phyloP scores from a whole-genome alignment of 129 eudicot species.

The Silybum marianum region DNA sequence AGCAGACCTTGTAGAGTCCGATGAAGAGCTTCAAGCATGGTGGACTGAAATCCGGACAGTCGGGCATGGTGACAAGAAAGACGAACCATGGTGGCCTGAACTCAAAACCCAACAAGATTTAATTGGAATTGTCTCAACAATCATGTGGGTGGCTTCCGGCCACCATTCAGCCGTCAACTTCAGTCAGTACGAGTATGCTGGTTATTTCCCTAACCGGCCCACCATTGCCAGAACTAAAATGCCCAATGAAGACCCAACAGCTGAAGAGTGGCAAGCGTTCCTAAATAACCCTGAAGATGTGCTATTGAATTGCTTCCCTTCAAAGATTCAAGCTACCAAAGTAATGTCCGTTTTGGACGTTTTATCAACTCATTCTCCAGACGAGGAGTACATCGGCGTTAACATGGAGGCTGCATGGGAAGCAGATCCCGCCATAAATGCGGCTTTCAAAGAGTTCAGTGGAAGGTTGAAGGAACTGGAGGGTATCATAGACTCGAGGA shows the following conservation, averaged over 20 bases:
- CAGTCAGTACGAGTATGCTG: conserved; percentile 49
- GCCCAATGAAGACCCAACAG: conserved; percentile 41
- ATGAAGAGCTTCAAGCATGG: conserved; percentile 51
- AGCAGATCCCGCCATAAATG: conserved; percentile 33
- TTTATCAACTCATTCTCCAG: conserved; percentile 38
- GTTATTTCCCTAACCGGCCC: conserved; percentile 46
- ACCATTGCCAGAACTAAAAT: conserved; percentile 38
- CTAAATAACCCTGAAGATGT: conserved; percentile 27
- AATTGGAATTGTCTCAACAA: conserved; percentile 28
- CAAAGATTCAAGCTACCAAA: conserved; percentile 30
- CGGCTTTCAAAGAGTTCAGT: conserved; percentile 25
- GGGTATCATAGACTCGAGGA: conserved; percentile 31
- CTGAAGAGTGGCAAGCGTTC: conserved; percentile 31
- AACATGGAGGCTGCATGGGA: conserved; percentile 34
- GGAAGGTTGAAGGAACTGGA: conserved; percentile 24
- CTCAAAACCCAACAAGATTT: conserved; percentile 35
- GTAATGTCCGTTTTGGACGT: conserved; percentile 33
- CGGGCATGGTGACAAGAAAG: conserved; percentile 52
- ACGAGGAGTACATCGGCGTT: conserved; percentile 39
- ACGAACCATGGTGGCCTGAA: conserved; percentile 60
- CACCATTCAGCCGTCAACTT: conserved; percentile 61
- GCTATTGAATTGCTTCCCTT: conserved; percentile 29
- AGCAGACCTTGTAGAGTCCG: conserved; percentile 26
- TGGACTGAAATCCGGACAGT: conserved; percentile 54
- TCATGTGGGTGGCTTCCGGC: conserved; percentile 41